A percentile compares a stretch with the other conserved stretches of the same genome.
Evolutionary conservation across 1,139 yeast genomes (phyloP).

Genomic region (Hyphopichia burtonii): DNA sequence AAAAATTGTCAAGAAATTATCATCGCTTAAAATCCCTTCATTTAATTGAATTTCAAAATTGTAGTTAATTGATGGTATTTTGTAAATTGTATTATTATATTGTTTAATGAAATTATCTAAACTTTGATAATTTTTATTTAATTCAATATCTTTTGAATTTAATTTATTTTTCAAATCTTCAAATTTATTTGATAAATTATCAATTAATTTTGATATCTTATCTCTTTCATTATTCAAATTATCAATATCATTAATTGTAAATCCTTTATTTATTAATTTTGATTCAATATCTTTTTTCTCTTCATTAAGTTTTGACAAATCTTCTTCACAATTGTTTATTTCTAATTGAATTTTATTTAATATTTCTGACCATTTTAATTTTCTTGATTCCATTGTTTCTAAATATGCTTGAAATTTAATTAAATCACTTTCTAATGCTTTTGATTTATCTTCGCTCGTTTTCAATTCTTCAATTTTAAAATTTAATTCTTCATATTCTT

Average conservation of each 20-base stretch:
- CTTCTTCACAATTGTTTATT: slow-evolving; percentile 45
- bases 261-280: slow-evolving; percentile 53
- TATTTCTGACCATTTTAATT: slow-evolving; percentile 61
- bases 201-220: slow-evolving; percentile 55
- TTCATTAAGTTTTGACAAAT: slow-evolving; percentile 39
- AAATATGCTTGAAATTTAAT: slow-evolving; percentile 70
- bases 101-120: slow-evolving; percentile 52
- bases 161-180: slow-evolving; percentile 35
- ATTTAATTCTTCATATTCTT: slow-evolving; percentile 22
- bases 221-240: slow-evolving; percentile 61
- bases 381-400: slow-evolving; percentile 62
- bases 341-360: slow-evolving; percentile 57
- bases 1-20: slow-evolving; percentile 14
- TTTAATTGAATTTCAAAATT: slow-evolving; percentile 30
- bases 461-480: slow-evolving; percentile 29
- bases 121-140: slow-evolving; percentile 48
- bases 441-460: slow-evolving; percentile 55
- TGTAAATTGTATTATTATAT: slow-evolving; percentile 55
- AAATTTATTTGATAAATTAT: slow-evolving; percentile 41
- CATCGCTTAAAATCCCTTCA: slow-evolving; percentile 26
- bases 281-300: slow-evolving; percentile 48
- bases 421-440: slow-evolving; percentile 70
- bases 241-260: slow-evolving; percentile 63
- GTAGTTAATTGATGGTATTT: slow-evolving; percentile 32
- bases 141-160: slow-evolving; percentile 46